Conservation (phyloP, 2,329 filamentous ascomycete genomes). For the Coccinonectria pachysandricola region DNA sequence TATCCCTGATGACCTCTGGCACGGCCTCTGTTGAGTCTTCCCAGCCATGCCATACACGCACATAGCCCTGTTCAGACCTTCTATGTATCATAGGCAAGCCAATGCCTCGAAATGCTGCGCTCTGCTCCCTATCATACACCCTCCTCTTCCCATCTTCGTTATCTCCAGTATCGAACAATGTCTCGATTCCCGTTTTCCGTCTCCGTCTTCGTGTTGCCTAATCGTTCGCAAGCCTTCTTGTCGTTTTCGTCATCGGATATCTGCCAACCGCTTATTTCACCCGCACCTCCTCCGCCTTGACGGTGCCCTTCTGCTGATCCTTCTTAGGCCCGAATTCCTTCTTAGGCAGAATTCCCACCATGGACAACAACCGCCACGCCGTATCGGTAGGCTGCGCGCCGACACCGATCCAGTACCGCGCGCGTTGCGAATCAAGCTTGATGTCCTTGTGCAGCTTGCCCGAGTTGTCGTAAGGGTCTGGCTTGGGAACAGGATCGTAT, state of each 20-base stretch:
- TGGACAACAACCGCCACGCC: constrained; percentile 73
- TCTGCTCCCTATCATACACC: constrained; percentile 20
- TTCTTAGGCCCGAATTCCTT: constrained; percentile 25
- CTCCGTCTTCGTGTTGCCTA: background rate
- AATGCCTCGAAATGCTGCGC: constrained; percentile 20
- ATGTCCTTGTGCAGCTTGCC: constrained; percentile 81
- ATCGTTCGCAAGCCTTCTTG: too few relatives aligned
- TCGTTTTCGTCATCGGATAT: too few relatives aligned
- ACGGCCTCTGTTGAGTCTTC: constrained; percentile 1
- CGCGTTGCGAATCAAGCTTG: constrained; percentile 67
- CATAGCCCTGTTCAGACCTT: background rate
- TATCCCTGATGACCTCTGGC: constrained; percentile 1
- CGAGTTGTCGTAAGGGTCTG: constrained; percentile 48
- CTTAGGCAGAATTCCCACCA: constrained; percentile 48
- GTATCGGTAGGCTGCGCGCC: constrained; percentile 90
- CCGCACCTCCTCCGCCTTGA: constrained; percentile 19
- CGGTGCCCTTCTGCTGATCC: constrained; percentile 14
- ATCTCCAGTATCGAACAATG: too few relatives aligned
- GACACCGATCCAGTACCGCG: constrained; percentile 94
- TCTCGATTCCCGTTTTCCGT: too few relatives aligned
- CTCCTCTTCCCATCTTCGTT: too few relatives aligned
- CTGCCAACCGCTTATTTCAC: constrained; percentile 17
- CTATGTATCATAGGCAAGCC: constrained; percentile 10
- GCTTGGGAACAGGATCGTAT: constrained; percentile 58
- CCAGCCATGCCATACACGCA: background rate